phyloP scores from a whole-genome alignment of 2,329 filamentous ascomycete genomes.

The Colletotrichum camelliae region DNA sequence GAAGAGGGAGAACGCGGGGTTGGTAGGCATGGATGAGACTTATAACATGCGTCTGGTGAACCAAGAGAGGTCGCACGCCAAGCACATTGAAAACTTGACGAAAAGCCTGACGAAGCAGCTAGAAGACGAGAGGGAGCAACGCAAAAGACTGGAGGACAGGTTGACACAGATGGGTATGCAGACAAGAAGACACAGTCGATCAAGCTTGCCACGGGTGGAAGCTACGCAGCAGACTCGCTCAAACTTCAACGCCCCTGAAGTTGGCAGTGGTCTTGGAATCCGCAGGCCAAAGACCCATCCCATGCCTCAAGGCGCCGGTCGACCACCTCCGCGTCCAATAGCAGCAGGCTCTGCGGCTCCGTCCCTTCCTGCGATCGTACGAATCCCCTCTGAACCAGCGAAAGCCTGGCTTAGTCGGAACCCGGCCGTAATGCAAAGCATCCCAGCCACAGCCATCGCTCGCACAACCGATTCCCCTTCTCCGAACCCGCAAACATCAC shows the following conservation, averaged over 20 bases:
- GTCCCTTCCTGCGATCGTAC: not conserved
- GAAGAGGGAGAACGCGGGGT: conserved; percentile 35
- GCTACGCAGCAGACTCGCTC: not conserved
- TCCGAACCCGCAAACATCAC: conserved; percentile 27
- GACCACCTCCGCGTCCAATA: not conserved
- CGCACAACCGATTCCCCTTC: conserved; percentile 22
- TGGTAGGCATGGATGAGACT: conserved; percentile 45
- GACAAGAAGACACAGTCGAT: not conserved
- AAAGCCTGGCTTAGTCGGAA: conserved; percentile 2
- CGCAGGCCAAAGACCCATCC: not conserved
- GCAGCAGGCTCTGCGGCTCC: not conserved
- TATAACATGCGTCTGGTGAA: conserved; percentile 43
- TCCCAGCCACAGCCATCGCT: conserved; percentile 22
- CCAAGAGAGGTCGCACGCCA: conserved; percentile 37
- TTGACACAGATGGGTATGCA: conserved; percentile 25
- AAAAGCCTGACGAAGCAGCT: conserved; percentile 38
- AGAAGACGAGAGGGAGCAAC: conserved; percentile 38
- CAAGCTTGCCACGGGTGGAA: conserved; percentile 19
- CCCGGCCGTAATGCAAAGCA: conserved; percentile 1
- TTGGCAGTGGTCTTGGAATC: not conserved
- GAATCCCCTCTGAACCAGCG: not conserved
- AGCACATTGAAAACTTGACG: conserved; percentile 37
- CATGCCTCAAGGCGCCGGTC: not conserved
- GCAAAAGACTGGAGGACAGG: conserved; percentile 33
- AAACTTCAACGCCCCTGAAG: not conserved